Conservation (phyloP, 2,329 filamentous ascomycete genomes). For the Zymoseptoria crescenta region DNA sequence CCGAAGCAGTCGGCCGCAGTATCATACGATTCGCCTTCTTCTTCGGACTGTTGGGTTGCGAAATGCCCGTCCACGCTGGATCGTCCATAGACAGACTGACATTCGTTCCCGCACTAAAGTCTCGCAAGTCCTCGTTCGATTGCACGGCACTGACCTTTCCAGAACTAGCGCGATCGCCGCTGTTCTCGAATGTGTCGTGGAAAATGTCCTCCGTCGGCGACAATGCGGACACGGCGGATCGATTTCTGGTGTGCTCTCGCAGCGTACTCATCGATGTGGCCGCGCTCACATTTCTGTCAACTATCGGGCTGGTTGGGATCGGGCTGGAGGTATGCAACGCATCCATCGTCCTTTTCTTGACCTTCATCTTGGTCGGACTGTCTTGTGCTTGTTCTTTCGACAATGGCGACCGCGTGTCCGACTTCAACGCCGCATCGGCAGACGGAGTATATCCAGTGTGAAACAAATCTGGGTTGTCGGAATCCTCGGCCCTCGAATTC, state of each 20-base stretch:
- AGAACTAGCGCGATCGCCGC: conserved; percentile 25
- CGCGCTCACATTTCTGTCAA: not conserved
- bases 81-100: conserved; percentile 19
- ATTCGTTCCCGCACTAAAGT: conserved; percentile 21
- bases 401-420: conserved; percentile 38
- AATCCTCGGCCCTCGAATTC: conserved; percentile 21
- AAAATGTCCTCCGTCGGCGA: conserved; percentile 2
- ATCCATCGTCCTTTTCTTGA: conserved; percentile 25
- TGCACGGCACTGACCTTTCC: conserved; percentile 15
- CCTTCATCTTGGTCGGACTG: conserved; percentile 35
- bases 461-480: conserved; percentile 51
- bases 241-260: conserved; percentile 13
- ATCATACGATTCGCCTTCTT: conserved; percentile 18
- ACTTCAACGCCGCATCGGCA: conserved; percentile 65
- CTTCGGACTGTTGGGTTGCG: conserved; percentile 17
- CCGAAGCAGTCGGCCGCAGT: conserved; percentile 28
- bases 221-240: conserved; percentile 20
- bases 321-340: conserved; percentile 5
- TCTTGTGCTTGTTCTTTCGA: conserved; percentile 38
- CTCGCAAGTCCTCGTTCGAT: conserved; percentile 14
- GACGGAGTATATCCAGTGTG: conserved; percentile 69
- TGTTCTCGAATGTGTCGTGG: conserved; percentile 2
- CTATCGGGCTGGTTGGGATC: not conserved
- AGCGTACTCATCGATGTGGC: conserved; percentile 16
- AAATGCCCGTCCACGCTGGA: conserved; percentile 19